phyloP scores from a whole-genome alignment of 176 grass and related monocot genomes.

The Panicum miliaceum region DNA sequence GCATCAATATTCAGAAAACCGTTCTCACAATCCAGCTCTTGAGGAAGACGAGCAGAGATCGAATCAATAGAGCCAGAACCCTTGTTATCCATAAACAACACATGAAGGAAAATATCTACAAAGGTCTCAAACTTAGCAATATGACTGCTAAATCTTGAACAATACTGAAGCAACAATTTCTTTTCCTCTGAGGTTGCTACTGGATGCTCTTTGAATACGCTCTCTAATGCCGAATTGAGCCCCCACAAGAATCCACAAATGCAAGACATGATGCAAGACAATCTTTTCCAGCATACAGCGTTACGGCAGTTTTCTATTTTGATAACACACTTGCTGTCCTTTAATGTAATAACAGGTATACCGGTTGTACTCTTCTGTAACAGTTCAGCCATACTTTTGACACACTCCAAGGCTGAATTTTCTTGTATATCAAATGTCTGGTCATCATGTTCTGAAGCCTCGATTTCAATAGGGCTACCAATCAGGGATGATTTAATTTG shows the following conservation, averaged over 20 bases:
- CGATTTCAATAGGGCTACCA: slow-evolving; percentile 28
- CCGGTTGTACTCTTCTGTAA: slow-evolving; percentile 53
- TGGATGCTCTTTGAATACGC: slow-evolving; percentile 37
- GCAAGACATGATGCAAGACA: slow-evolving; percentile 78
- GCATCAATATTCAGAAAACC: slow-evolving; percentile 60
- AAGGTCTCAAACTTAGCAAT: slow-evolving; percentile 74
- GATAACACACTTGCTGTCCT: slow-evolving; percentile 49
- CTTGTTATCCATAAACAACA: slow-evolving; percentile 66
- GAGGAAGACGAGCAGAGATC: slow-evolving; percentile 35
- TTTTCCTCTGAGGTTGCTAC: slow-evolving; percentile 37
- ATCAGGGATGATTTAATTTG: slow-evolving; percentile 41
- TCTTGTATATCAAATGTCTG: slow-evolving; percentile 47
- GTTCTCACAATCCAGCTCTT: slow-evolving; percentile 56
- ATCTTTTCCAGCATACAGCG: slow-evolving; percentile 51
- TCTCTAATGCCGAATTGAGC: slow-evolving; percentile 63
- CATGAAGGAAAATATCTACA: slow-evolving; percentile 71
- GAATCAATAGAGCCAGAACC: slow-evolving; percentile 41
- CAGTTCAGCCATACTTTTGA: slow-evolving; percentile 65
- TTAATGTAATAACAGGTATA: slow-evolving; percentile 59
- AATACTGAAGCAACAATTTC: slow-evolving; percentile 50
- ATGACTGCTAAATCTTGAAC: slow-evolving; percentile 62
- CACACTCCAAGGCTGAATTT: slow-evolving; percentile 50
- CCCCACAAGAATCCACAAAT: slow-evolving; percentile 88
- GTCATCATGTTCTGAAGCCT: slow-evolving; percentile 39
- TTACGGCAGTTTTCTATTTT: slow-evolving; percentile 64